Conservation (phyloP, 208 protist species). For the Leishmania martiniquensis region DNA sequence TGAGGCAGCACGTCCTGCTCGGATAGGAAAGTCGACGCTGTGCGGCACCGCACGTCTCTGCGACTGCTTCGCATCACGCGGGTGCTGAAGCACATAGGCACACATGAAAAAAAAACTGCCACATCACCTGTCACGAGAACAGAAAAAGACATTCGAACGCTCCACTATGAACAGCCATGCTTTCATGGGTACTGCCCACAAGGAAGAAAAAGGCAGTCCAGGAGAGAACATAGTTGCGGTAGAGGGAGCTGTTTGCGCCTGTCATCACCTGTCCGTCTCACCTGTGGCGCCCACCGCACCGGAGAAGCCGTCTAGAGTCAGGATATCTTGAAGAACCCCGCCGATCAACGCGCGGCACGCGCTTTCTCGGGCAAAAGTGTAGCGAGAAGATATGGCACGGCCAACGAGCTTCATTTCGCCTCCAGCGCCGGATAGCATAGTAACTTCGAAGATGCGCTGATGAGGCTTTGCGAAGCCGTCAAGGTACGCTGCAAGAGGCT, state of each 20-base stretch:
- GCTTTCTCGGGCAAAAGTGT: constrained; percentile 70
- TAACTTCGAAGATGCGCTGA: constrained; percentile 77
- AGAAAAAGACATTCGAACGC: neutral
- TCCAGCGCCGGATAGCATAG: constrained; percentile 41
- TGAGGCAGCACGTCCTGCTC: no score
- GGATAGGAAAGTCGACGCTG: neutral
- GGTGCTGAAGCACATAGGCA: neutral
- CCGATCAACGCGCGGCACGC: constrained; percentile 69
- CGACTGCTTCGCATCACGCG: neutral
- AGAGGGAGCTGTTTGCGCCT: neutral
- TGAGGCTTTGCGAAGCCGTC: constrained; percentile 55
- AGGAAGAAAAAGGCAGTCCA: neutral
- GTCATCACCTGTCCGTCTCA: neutral
- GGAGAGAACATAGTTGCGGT: neutral
- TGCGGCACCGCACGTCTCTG: neutral
- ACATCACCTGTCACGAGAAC: neutral
- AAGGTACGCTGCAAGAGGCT: constrained; percentile 49
- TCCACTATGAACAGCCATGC: no score
- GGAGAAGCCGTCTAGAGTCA: constrained; percentile 5
- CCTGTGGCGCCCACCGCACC: neutral
- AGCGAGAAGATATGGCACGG: constrained; percentile 55
- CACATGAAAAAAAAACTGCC: neutral
- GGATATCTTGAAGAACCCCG: constrained; percentile 56
- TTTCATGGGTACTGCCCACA: neutral
- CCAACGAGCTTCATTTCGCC: constrained; percentile 50